These are phyloP conservation scores for Pezicula carpinea DNA, from an alignment of 2,329 filamentous ascomycete species.

Conservation along the genomic window DNA sequence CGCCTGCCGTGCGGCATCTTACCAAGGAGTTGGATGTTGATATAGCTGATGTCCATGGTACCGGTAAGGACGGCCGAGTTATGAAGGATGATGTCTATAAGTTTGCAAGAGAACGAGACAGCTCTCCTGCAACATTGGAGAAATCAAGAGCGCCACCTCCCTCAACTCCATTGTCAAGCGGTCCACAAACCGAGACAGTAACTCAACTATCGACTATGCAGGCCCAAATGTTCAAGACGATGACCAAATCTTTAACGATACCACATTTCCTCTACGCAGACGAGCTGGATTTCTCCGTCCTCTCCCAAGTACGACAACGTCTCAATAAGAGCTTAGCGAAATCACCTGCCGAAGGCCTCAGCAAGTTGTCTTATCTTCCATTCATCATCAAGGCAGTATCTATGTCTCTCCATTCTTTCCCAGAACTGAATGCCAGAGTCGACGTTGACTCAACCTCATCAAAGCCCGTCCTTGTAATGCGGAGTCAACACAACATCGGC, in stretches of 20 bases:
- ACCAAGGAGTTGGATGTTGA: slow-evolving; percentile 74
- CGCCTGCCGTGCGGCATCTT: slow-evolving; percentile 86
- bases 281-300: slow-evolving; percentile 74
- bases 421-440: slow-evolving; percentile 81
- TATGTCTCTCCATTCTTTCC: slow-evolving; percentile 73
- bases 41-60: slow-evolving; percentile 75
- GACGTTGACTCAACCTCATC: slow-evolving; percentile 49
- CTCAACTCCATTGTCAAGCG: slow-evolving; percentile 11
- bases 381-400: slow-evolving; percentile 97
- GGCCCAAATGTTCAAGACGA: slow-evolving; percentile 92
- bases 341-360: slow-evolving; percentile 34
- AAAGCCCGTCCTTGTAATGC: slow-evolving; percentile 73
- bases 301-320: slow-evolving; percentile 67
- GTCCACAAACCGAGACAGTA: slow-evolving; percentile 60
- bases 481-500: slow-evolving; percentile 88
- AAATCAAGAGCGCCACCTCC: slow-evolving; percentile 9
- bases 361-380: slow-evolving; percentile 82
- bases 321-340: slow-evolving; percentile 61
- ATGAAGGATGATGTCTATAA: slow-evolving; percentile 86
- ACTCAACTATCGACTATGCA: slow-evolving; percentile 74
- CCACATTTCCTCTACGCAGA: slow-evolving; percentile 96
- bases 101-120: slow-evolving; percentile 54
- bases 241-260: slow-evolving; percentile 87
- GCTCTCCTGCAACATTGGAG: slow-evolving; percentile 22
- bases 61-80: slow-evolving; percentile 86